Conservation (phyloP, 148 eudicot genomes). For the Dianthus caryophyllus region DNA sequence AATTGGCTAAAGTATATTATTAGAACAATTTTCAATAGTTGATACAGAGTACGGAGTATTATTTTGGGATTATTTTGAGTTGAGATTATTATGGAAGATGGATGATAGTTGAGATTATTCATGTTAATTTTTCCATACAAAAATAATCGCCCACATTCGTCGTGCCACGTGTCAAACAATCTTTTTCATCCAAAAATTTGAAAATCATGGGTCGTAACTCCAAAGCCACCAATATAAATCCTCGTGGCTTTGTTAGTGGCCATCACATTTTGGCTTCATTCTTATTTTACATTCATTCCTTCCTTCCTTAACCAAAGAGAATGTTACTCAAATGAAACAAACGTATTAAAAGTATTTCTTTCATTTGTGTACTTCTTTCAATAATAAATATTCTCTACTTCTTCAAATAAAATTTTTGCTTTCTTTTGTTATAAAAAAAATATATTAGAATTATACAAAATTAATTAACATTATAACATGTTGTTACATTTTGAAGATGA, state of each 20-base stretch:
- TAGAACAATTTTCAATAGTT: too few species aligned
- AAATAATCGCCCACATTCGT: background rate
- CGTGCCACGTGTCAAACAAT: constrained; percentile 14
- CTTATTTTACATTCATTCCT: background rate
- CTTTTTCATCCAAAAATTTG: constrained; percentile 4
- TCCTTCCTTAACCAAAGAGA: background rate
- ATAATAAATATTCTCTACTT: background rate
- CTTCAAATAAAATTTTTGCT: background rate
- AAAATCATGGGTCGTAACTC: background rate
- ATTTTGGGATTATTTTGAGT: too few species aligned
- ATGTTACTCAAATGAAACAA: constrained; percentile 1
- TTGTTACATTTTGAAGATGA: constrained; percentile 6
- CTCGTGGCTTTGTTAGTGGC: constrained; percentile 16
- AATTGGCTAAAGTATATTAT: too few species aligned
- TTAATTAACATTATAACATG: too few species aligned
- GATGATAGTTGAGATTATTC: too few species aligned
- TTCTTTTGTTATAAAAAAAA: constrained; percentile 4
- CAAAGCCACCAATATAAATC: constrained; percentile 9
- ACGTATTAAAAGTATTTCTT: background rate
- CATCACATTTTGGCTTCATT: constrained; percentile 14
- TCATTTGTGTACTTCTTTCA: background rate
- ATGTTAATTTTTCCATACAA: too few species aligned
- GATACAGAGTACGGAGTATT: too few species aligned
- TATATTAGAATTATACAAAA: too few species aligned
- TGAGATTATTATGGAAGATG: too few species aligned